Percentiles rank a stretch among this genome's conserved stretches.
Evolutionary conservation across 1,284 basidiomycete genomes (phyloP).

Genomic region (Ceraceosorus guamensis): DNA sequence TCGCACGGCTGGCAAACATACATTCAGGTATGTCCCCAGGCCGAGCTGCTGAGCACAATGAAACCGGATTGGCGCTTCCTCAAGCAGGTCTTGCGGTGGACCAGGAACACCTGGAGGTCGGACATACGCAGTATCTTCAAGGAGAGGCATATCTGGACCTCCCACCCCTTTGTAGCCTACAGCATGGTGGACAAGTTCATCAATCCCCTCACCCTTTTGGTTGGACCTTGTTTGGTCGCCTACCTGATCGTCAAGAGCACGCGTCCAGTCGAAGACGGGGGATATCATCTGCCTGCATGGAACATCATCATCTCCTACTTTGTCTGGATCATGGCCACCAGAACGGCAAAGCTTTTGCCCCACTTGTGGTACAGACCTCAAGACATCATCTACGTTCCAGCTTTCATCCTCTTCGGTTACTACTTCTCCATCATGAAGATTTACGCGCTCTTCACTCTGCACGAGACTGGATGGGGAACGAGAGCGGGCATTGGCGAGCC

Average conservation of each 20-base stretch:
- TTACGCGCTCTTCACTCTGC: conserved; percentile 71
- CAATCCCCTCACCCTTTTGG: conserved; percentile 78
- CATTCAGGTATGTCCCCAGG: conserved; percentile 82
- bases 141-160: conserved; percentile 76
- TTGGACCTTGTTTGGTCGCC: conserved; percentile 69
- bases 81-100: conserved; percentile 86
- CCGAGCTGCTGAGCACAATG: conserved; percentile 83
- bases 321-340: conserved; percentile 60
- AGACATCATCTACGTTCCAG: conserved; percentile 79
- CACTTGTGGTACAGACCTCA: conserved; percentile 77
- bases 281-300: conserved; percentile 85
- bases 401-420: conserved; percentile 53
- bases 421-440: conserved; percentile 80
- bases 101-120: conserved; percentile 82
- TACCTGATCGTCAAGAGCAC: conserved; percentile 72
- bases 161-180: conserved; percentile 81
- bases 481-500: conserved; percentile 69
- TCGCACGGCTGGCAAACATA: conserved; percentile 87
- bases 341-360: conserved; percentile 76
- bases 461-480: conserved; percentile 84
- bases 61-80: conserved; percentile 91
- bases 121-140: conserved; percentile 79
- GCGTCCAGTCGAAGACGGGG: conserved; percentile 61
- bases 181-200: conserved; percentile 89
- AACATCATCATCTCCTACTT: conserved; percentile 51